Conservation (phyloP, 2,329 filamentous ascomycete species). For the Cadophora luteo-olivacea region DNA sequence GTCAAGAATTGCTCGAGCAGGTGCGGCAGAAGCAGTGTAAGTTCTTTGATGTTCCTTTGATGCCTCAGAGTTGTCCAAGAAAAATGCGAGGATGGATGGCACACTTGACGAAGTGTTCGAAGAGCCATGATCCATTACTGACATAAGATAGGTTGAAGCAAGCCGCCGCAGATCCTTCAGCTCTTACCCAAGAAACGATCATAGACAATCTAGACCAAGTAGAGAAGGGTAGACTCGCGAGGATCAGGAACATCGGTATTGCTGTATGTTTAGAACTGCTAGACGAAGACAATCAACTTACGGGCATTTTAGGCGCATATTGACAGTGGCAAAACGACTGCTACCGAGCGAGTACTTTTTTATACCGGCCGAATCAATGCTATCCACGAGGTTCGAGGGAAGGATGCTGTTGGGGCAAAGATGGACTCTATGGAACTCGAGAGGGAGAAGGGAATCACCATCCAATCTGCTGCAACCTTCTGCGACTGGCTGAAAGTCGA, state of each 20-base stretch:
- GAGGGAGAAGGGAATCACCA: conserved; percentile 97
- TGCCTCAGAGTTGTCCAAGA: background rate
- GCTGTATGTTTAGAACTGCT: conserved; percentile 65
- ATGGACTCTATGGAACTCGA: conserved; percentile 99
- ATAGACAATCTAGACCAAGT: conserved; percentile 55
- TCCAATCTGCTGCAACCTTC: conserved; percentile 97
- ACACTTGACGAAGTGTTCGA: background rate
- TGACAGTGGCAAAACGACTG: conserved; percentile 97
- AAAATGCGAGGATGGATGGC: background rate
- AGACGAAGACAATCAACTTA: background rate
- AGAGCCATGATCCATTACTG: background rate
- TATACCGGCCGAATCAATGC: conserved; percentile 97
- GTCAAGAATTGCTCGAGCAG: conserved; percentile 36
- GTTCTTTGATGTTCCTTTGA: conserved; percentile 15
- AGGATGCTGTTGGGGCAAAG: conserved; percentile 94
- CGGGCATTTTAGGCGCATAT: conserved; percentile 77
- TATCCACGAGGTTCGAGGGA: conserved; percentile 95
- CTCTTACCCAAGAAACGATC: conserved; percentile 39
- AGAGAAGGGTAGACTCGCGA: conserved; percentile 78
- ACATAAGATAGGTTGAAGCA: conserved; percentile 38
- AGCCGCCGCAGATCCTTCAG: conserved; percentile 39
- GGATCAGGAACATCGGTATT: conserved; percentile 96
- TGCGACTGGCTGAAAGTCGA: conserved; percentile 94
- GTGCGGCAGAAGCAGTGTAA: conserved; percentile 43
- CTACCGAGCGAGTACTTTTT: conserved; percentile 94